Evolutionary conservation across 1,284 basidiomycete species (phyloP), one percentile per base, ranked within the genome.

Genomic region (Cutaneotrichosporon daszewskae): DNA sequence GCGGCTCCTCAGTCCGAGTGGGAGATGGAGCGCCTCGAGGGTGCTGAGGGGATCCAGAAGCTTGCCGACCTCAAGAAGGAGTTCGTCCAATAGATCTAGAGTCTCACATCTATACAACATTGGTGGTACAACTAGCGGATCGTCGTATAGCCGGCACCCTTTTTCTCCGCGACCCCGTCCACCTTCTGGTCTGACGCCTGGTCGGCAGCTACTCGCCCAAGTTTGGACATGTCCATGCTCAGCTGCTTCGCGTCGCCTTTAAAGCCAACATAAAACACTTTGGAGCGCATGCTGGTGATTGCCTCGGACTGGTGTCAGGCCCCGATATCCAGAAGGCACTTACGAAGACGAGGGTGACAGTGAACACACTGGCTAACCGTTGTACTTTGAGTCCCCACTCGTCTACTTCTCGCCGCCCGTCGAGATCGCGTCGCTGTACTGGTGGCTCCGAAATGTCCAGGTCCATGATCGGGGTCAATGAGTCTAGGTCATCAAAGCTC

Each of bases 11-110:
- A 87, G 80, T 73, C 77, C 37, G 89, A 88, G 64, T 94, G 90
- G 90, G 75, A 87, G 71, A 82, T 83, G 48, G 92, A 92, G 88
- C 78, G 89, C 57, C 74, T 95, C 24, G 84, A 87, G 56, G 85
- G 81, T 45, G 76, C 78, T 12, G 74, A 66, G 36, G 59, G 57
- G 19, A 65, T 75, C 45, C 53, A 60, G 23, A 46, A 51, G 39
- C 58, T 70, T 28, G 49, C 58, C n/a, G 55, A 43, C 14, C 53
- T 67, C 50, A 49, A 54, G 40, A 36, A 58, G 40, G 50, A 39
- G 40, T 16, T 37, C 18, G n/a, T 29, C 14, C 22, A 24, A 11
- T 29, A 44, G 31, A 12, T 37, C 16, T 36, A 23, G n/a, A 18
- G n/a, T 16, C n/a, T 3, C 10, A 31, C 10, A 10, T 12, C 10